These are phyloP conservation scores for Cyclotella baltica DNA, from an alignment of 108 stramenopile genomes.

Conservation along the genomic window DNA sequence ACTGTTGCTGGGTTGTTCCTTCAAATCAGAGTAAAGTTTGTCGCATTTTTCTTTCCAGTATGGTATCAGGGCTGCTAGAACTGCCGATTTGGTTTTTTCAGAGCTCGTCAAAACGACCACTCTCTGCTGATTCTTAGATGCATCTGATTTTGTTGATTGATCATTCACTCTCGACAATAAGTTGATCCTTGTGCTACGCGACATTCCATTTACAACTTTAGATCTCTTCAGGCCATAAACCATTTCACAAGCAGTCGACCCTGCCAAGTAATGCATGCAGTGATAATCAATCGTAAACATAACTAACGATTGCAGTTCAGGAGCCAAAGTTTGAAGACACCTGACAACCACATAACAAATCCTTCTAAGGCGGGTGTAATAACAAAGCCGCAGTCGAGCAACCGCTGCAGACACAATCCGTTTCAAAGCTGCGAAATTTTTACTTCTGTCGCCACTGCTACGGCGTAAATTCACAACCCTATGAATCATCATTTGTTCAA, in stretches of 20 bases:
- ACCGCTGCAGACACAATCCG: slow-evolving; percentile 3
- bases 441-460: not conserved
- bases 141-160: not conserved
- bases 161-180: not conserved
- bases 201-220: slow-evolving; percentile 40
- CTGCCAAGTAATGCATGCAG: slow-evolving; percentile 55
- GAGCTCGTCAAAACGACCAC: slow-evolving; percentile 50
- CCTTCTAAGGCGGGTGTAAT: slow-evolving; percentile 21
- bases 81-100: slow-evolving; percentile 66
- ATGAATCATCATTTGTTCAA: slow-evolving; percentile 32
- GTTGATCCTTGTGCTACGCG: not conserved
- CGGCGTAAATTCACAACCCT: slow-evolving; percentile 1
- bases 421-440: slow-evolving; percentile 1
- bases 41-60: slow-evolving; percentile 73
- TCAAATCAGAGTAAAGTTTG: slow-evolving; percentile 25
- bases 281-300: slow-evolving; percentile 68
- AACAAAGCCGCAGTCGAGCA: slow-evolving; percentile 28
- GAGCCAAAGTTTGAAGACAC: slow-evolving; percentile 41
- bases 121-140: slow-evolving; percentile 13
- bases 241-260: slow-evolving; percentile 75
- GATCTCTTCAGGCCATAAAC: slow-evolving; percentile 72
- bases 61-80: slow-evolving; percentile 67
- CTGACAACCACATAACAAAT: slow-evolving; percentile 29
- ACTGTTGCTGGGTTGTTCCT: slow-evolving; percentile 22
- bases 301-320: slow-evolving; percentile 65